These are phyloP conservation scores for Nepenthes alata DNA, from an alignment of 179 eudicot genomes.

Conservation along the genomic window DNA sequence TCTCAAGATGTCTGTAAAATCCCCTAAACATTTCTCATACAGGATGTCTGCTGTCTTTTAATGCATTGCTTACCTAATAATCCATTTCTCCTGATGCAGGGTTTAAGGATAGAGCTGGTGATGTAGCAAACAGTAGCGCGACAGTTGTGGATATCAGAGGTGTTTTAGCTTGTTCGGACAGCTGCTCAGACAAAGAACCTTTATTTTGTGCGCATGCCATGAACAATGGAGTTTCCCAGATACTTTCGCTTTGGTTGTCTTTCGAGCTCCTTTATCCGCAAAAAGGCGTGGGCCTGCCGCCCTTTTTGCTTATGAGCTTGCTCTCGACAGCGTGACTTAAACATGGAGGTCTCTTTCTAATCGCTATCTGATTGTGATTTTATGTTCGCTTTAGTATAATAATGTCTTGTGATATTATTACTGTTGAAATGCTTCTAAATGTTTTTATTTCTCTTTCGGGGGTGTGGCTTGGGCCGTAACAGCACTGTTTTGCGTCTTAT, in stretches of 20 bases:
- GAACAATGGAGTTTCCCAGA: slow-evolving; percentile 19
- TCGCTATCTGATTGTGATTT: no score
- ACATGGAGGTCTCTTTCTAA: slow-evolving; percentile 37
- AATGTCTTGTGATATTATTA: neutral
- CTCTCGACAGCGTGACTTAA: slow-evolving; percentile 15
- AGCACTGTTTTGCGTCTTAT: slow-evolving; percentile 34
- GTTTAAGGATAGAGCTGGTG: no score
- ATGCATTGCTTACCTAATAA: no score
- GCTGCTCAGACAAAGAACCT: no score
- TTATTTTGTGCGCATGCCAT: slow-evolving; percentile 14
- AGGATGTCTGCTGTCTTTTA: no score
- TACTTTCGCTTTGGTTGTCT: slow-evolving; percentile 20
- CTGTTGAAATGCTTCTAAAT: slow-evolving; percentile 15
- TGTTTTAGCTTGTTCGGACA: no score
- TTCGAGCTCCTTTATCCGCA: slow-evolving; percentile 14
- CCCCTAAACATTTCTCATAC: no score
- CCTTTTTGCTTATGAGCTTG: slow-evolving; percentile 19
- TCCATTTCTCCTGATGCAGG: no score
- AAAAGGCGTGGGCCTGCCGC: slow-evolving; percentile 11
- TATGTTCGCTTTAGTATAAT: slow-evolving; percentile 6
- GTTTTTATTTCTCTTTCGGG: slow-evolving; percentile 27
- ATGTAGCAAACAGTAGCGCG: no score
- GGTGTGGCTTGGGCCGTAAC: slow-evolving; percentile 32
- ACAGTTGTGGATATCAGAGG: no score
- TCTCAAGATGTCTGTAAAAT: no score